Conservation (phyloP, 345 rosid genomes). For the Rhizophora apiculata region DNA sequence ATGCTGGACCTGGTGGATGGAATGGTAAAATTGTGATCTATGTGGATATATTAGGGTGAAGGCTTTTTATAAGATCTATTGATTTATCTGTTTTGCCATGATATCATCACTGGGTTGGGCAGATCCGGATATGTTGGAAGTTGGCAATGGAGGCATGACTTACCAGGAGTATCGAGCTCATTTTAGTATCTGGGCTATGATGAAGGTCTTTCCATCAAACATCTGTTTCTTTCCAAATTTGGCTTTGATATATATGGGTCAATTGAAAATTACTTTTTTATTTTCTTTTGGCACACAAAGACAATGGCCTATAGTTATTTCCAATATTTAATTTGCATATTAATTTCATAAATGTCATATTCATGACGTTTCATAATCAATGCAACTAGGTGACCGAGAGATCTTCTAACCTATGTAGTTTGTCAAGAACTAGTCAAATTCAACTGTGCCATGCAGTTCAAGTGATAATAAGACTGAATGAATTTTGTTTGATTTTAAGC, state of each 20-base stretch:
- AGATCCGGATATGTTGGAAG: constrained; percentile 99
- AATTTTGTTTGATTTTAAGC: constrained; percentile 3
- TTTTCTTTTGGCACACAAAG: neutral
- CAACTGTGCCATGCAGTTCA: neutral
- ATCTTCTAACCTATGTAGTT: neutral
- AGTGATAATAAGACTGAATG: neutral
- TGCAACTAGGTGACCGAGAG: neutral
- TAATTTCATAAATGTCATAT: neutral
- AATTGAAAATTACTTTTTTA: neutral
- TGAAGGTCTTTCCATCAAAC: constrained; percentile 54
- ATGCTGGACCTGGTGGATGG: constrained; percentile 99
- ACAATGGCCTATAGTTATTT: neutral
- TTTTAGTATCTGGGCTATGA: constrained; percentile 97
- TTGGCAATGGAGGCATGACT: constrained; percentile 97
- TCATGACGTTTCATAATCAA: neutral
- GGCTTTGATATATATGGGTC: constrained; percentile 1
- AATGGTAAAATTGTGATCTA: constrained; percentile 54
- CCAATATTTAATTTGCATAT: neutral
- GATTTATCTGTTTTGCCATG: constrained; percentile 8
- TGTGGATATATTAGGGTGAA: neutral
- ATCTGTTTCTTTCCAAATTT: constrained; percentile 4
- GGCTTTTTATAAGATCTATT: constrained; percentile 1
- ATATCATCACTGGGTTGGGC: constrained; percentile 15
- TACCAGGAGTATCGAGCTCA: constrained; percentile 83
- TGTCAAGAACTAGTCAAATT: neutral